Evolutionary conservation across 441 rosid genomes (phyloP).

Genomic region (Hura crepitans): DNA sequence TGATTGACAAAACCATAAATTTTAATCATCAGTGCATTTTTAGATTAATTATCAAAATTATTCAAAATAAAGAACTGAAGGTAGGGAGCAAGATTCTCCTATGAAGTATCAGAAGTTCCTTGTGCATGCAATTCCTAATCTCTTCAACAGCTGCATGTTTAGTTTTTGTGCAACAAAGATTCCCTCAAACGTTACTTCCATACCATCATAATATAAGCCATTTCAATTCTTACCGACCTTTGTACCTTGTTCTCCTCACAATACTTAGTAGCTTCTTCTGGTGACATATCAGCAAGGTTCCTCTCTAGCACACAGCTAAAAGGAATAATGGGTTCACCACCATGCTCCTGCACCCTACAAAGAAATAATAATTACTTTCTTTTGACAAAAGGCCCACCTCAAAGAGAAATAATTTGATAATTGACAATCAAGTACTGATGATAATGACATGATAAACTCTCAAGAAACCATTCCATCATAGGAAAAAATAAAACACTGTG

Average conservation of each 20-base stretch:
- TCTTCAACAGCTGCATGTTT: not conserved
- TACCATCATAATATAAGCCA: constrained; percentile 19
- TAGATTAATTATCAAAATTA: not conserved
- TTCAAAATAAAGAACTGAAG: not conserved
- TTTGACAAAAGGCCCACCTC: not conserved
- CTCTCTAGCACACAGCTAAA: constrained; percentile 81
- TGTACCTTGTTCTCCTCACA: constrained; percentile 96
- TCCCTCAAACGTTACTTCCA: not conserved
- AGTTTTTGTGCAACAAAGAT: not conserved
- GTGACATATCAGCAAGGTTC: constrained; percentile 72
- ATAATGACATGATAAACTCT: not conserved
- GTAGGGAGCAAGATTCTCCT: not conserved
- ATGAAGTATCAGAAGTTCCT: not conserved
- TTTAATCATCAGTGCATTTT: not conserved
- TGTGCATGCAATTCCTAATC: not conserved
- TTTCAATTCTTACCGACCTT: constrained; percentile 54
- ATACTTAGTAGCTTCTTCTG: constrained; percentile 72
- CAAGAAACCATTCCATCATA: not conserved
- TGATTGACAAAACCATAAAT: not conserved
- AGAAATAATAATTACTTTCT: constrained; percentile 5
- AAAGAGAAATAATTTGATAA: not conserved
- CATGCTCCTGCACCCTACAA: constrained; percentile 95
- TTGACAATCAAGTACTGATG: not conserved
- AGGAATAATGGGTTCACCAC: constrained; percentile 90
- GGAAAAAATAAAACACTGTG: not conserved